Base-by-base conservation (phyloP, 305 asterid genomes). In the Solanum hybrid region DNA sequence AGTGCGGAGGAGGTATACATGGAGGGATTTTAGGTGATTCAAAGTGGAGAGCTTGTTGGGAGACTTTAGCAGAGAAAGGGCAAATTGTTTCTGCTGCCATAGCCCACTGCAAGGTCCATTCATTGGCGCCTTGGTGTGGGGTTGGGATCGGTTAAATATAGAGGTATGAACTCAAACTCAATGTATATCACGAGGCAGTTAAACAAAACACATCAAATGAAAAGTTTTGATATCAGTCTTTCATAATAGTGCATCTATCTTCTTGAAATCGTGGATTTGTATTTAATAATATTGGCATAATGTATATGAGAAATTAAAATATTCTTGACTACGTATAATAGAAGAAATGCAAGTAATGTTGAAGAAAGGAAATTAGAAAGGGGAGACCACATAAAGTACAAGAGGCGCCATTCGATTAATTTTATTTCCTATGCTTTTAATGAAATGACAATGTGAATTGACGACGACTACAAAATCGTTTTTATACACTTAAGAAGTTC, bases 1-100 rank as follows among this genome's bases (percentile, higher is more conserved):
- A 0, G 89, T 76, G 10, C 82, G 91, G 82, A 86, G 87, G 87
- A 90, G 87, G 82, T 86, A 61, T 34, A 86, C 87, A 64, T 90
- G 91, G 75, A 90, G 89, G 4, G 89, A 90, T 39, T 90, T 90
- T 4, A 90, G 87, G 61, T 90, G 89, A 35, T 77, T 90, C 8
- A 76, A 28, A 18, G 91, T 75, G 83, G 61, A 77, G 74, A 86
- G 69, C 11, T 88, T 76, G 81, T 77, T 74, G 8, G 87, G 73
- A 34, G 87, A 75, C 24, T 77, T 90, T 18, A 90, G 91, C 11
- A 90, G 40, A 20, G 87, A 86, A 18, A 90, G 76, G 22, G 87
- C 16, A 16, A 76, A 34, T 1, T 90, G 26, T 34, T 75, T 89
- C 24, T 89, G 86, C 39, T 40, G 89, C 46, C 67, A 79, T 61